Percentiles rank a stretch among this genome's conserved stretches.
These are phyloP conservation scores for Moniliella sp. DNA, from an alignment of 1,284 basidiomycete species.

Conservation along the genomic window DNA sequence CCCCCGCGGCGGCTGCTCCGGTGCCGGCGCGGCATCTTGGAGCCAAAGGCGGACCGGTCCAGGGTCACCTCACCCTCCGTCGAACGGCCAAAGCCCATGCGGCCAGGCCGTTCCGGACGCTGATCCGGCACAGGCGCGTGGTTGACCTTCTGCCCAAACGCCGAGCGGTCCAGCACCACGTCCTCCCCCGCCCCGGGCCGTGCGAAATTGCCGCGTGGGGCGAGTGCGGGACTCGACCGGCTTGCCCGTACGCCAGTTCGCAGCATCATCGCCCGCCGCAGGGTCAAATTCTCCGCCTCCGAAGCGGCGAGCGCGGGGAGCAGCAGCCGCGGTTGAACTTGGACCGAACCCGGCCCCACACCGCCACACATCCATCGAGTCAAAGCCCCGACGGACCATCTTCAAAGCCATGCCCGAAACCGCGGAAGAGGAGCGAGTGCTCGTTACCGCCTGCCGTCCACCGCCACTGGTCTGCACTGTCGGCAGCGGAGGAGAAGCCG, in stretches of 20 bases:
- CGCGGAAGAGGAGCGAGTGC: not conserved
- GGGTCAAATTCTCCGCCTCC: slow-evolving; percentile 7
- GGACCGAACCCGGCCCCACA: slow-evolving; percentile 24
- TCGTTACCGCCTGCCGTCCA: slow-evolving; percentile 54
- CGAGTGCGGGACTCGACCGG: slow-evolving; percentile 9
- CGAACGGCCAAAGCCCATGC: slow-evolving; percentile 23
- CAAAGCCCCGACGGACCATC: slow-evolving; percentile 10
- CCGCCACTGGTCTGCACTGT: slow-evolving; percentile 49
- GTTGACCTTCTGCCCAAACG: slow-evolving; percentile 17
- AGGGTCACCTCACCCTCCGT: not conserved
- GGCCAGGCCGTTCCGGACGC: slow-evolving; percentile 14
- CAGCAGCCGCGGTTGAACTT: slow-evolving; percentile 8
- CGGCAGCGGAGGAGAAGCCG: slow-evolving; percentile 35
- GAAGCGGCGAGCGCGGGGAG: slow-evolving; percentile 3
- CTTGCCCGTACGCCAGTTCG: slow-evolving; percentile 30
- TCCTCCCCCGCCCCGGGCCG: not conserved
- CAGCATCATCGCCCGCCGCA: slow-evolving; percentile 17
- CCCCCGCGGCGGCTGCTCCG: no score
- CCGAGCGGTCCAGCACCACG: slow-evolving; percentile 4
- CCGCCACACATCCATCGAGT: slow-evolving; percentile 22
- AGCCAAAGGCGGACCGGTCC: not conserved
- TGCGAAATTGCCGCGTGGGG: not conserved
- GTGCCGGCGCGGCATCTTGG: not conserved
- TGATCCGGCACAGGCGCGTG: no score
- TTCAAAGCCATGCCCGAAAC: slow-evolving; percentile 3